phyloP scores from a whole-genome alignment of 1,284 basidiomycete species.

The Polyporus tsugae region DNA sequence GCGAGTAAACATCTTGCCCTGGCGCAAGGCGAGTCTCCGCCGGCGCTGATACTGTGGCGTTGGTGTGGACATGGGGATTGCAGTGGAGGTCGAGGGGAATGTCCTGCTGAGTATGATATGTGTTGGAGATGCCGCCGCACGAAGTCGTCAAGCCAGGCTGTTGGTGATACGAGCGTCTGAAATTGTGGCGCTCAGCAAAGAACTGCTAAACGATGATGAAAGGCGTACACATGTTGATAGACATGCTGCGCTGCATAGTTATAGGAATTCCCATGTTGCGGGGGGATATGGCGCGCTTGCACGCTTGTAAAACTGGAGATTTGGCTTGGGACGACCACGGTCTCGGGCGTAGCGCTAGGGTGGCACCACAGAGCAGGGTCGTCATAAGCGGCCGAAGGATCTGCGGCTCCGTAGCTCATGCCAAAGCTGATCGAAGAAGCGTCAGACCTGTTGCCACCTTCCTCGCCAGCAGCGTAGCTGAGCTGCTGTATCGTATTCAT shows the following conservation, averaged over 20 bases:
- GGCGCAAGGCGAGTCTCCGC: background rate
- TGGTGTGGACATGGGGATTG: background rate
- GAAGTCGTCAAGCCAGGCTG: background rate
- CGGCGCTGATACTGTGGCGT: background rate
- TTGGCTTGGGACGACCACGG: background rate
- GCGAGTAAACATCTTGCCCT: background rate
- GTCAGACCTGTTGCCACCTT: background rate
- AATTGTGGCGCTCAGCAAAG: background rate
- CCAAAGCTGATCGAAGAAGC: background rate
- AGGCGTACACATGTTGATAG: background rate
- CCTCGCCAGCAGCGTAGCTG: background rate
- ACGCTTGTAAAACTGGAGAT: background rate
- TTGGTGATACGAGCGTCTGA: background rate
- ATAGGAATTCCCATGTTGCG: background rate
- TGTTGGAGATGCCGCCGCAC: background rate
- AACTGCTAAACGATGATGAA: background rate
- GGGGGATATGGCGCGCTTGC: background rate
- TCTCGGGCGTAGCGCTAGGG: background rate
- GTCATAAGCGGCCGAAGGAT: slow-evolving; percentile 4
- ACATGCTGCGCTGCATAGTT: background rate
- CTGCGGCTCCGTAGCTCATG: background rate
- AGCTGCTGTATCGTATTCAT: background rate
- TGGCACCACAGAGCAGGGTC: background rate
- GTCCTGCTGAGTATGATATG: background rate
- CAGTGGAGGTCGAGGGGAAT: background rate